Evolutionary conservation across 2,329 filamentous ascomycete genomes (phyloP).

Genomic region (Claviceps sp.): DNA sequence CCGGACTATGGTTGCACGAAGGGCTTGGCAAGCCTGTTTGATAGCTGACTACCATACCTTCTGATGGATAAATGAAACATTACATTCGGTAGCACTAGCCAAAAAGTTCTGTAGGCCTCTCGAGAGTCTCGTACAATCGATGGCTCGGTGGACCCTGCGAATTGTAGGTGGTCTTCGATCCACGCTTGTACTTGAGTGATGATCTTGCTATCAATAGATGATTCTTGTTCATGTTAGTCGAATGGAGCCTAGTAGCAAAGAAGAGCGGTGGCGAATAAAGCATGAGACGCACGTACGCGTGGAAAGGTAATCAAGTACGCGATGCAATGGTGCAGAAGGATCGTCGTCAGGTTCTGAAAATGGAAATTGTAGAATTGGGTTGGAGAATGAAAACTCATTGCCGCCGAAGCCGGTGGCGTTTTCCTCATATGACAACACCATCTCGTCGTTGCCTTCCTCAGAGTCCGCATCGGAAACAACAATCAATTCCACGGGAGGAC

Average conservation of each 20-base stretch:
- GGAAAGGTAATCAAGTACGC: slow-evolving; percentile 24
- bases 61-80: slow-evolving; percentile 21
- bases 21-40: background rate
- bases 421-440: slow-evolving; percentile 20
- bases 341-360: slow-evolving; percentile 23
- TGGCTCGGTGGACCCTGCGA: slow-evolving; percentile 21
- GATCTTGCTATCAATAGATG: slow-evolving; percentile 28
- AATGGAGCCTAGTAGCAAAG: background rate
- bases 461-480: slow-evolving; percentile 20
- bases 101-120: slow-evolving; percentile 33
- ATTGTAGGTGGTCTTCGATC: slow-evolving; percentile 35
- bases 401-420: slow-evolving; percentile 14
- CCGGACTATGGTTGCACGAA: background rate
- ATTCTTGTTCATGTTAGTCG: slow-evolving; percentile 18
- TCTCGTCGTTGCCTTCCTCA: slow-evolving; percentile 12
- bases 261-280: background rate
- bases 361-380: slow-evolving; percentile 35
- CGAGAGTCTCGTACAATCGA: slow-evolving; percentile 29
- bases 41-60: slow-evolving; percentile 22
- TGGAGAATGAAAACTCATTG: slow-evolving; percentile 14
- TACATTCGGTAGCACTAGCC: slow-evolving; percentile 38
- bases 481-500: slow-evolving; percentile 31
- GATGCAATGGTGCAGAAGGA: slow-evolving; percentile 18
- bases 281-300: slow-evolving; percentile 13
- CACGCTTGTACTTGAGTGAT: slow-evolving; percentile 33